Evolutionary conservation across 495 filamentous ascomycete species (phyloP).

Genomic region (Penicillium diatomitis): DNA sequence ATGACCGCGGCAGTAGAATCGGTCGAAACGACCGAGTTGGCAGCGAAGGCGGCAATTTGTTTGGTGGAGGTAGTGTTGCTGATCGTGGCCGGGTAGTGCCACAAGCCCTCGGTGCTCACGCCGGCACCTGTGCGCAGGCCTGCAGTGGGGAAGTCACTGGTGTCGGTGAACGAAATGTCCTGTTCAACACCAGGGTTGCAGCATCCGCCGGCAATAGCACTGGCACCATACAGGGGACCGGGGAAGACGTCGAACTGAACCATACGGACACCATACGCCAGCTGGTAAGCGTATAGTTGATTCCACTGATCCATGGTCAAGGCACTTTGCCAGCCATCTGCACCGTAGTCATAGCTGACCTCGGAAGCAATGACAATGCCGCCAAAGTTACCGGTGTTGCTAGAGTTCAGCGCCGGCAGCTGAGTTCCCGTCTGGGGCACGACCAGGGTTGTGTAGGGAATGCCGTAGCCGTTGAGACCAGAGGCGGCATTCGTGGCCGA

Average conservation of each 20-base stretch:
- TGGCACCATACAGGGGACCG: constrained; percentile 39
- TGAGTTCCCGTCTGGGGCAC: constrained; percentile 43
- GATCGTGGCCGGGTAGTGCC: constrained; percentile 50
- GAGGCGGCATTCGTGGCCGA: constrained; percentile 38
- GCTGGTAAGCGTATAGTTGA: constrained; percentile 48
- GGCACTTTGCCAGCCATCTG: constrained; percentile 39
- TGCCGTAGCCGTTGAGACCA: constrained; percentile 52
- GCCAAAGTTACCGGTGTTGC: constrained; percentile 43
- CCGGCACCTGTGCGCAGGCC: constrained; percentile 40
- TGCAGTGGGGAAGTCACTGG: constrained; percentile 39
- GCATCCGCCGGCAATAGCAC: constrained; percentile 32
- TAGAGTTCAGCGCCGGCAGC: constrained; percentile 43
- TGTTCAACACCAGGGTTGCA: constrained; percentile 44
- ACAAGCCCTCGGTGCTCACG: constrained; percentile 46
- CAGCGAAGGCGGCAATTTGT: constrained; percentile 43
- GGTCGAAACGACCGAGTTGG: constrained; percentile 14
- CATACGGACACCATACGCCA: constrained; percentile 49
- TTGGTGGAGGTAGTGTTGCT: constrained; percentile 43
- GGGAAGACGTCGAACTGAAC: constrained; percentile 52
- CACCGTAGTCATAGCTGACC: constrained; percentile 46
- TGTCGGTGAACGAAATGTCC: constrained; percentile 39
- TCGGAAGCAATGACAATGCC: constrained; percentile 49
- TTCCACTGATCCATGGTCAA: constrained; percentile 50
- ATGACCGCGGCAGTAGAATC: constrained; percentile 48
- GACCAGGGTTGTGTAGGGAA: constrained; percentile 45